Percentiles rank a stretch among this genome's conserved stretches.
Conservation (phyloP, 805 yeast genomes). For the Schwanniomyces vanrijiae region DNA sequence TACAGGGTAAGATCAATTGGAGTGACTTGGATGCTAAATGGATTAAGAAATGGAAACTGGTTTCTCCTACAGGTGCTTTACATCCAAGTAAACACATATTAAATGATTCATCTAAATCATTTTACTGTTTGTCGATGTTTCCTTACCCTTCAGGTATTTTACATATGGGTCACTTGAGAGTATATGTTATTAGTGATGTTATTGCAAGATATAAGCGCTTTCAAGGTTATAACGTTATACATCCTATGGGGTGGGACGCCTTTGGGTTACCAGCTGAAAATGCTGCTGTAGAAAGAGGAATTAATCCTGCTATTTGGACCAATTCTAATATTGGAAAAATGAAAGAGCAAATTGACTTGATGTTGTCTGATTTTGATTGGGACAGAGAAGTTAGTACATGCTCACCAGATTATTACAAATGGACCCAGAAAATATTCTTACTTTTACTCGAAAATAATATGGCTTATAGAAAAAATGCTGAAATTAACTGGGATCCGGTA, state of each 20-base stretch:
- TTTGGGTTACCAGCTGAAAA: conserved; percentile 98
- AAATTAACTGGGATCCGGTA: conserved; percentile 97
- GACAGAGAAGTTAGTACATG: conserved; percentile 86
- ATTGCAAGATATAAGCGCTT: conserved; percentile 75
- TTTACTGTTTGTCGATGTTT: conserved; percentile 81
- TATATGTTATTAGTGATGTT: conserved; percentile 86
- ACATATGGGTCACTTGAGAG: conserved; percentile 94
- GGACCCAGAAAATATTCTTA: conserved; percentile 87
- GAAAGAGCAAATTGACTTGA: conserved; percentile 75
- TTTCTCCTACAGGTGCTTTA: conserved; percentile 30
- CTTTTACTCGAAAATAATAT: conserved; percentile 70
- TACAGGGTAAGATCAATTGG: conserved; percentile 7
- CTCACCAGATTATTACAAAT: conserved; percentile 81
- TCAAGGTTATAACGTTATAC: conserved; percentile 75
- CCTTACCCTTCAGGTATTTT: conserved; percentile 95
- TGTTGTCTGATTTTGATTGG: conserved; percentile 93
- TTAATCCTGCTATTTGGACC: conserved; percentile 86
- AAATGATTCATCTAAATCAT: conserved; percentile 18
- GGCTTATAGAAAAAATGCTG: conserved; percentile 84
- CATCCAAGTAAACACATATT: conserved; percentile 32
- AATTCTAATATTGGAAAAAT: conserved; percentile 73
- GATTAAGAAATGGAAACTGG: conserved; percentile 46
- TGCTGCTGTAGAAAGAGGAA: conserved; percentile 86
- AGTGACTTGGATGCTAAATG: conserved; percentile 52
- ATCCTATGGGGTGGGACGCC: conserved; percentile 99